Evolutionary conservation across 331 rosid genomes (phyloP).

Genomic region (Rosa hybrid): DNA sequence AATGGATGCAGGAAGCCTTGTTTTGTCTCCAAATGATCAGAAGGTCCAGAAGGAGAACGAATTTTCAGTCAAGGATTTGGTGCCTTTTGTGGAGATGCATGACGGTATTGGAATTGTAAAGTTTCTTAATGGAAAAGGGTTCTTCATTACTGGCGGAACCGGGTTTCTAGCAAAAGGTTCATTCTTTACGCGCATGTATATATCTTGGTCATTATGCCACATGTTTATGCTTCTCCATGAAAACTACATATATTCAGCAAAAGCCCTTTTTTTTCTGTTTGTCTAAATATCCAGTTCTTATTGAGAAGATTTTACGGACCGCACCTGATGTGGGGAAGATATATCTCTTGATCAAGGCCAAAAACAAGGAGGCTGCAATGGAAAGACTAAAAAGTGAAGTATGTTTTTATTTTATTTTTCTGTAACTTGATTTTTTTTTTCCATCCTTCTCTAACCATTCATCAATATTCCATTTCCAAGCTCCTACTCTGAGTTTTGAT

Average conservation of each 20-base stretch:
- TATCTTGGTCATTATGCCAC: neutral
- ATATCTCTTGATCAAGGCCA: slow-evolving; percentile 87
- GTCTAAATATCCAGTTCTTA: slow-evolving; percentile 40
- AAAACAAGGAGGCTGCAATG: slow-evolving; percentile 78
- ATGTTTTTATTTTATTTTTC: slow-evolving; percentile 15
- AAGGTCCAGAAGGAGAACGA: slow-evolving; percentile 36
- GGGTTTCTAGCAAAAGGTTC: slow-evolving; percentile 95
- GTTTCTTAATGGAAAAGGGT: slow-evolving; percentile 72
- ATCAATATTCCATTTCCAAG: neutral
- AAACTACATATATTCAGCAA: neutral
- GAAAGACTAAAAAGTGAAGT: slow-evolving; percentile 80
- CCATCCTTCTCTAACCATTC: neutral
- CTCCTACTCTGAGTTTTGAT: neutral
- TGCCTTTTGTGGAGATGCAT: slow-evolving; percentile 60
- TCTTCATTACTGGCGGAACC: slow-evolving; percentile 84
- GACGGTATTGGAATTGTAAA: slow-evolving; percentile 82
- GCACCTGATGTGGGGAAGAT: slow-evolving; percentile 86
- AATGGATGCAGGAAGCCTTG: slow-evolving; percentile 67
- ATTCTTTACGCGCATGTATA: neutral
- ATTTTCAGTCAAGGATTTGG: slow-evolving; percentile 60
- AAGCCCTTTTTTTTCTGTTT: neutral
- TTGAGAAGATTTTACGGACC: slow-evolving; percentile 68
- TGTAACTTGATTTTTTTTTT: neutral
- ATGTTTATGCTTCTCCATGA: neutral
- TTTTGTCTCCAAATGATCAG: slow-evolving; percentile 48